These are phyloP conservation scores for Populus hybrid DNA, from an alignment of 441 rosid genomes.

Conservation along the genomic window DNA sequence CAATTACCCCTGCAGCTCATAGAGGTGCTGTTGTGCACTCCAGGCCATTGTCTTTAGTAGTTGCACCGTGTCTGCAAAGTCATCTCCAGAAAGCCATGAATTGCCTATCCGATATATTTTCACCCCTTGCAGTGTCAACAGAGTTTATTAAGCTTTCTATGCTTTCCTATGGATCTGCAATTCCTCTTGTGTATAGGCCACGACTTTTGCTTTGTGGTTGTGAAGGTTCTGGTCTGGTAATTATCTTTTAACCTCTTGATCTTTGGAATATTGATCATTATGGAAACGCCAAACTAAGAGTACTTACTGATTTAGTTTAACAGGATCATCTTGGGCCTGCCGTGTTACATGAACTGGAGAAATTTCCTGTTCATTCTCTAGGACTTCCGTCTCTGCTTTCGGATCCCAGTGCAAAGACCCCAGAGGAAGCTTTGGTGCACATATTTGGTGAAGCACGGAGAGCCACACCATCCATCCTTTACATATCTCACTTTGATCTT, in stretches of 20 bases:
- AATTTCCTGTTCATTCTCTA: slow-evolving; percentile 93
- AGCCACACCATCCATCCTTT: slow-evolving; percentile 92
- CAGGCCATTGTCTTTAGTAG: slow-evolving; percentile 90
- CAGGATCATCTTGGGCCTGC: slow-evolving; percentile 99
- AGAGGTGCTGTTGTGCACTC: slow-evolving; percentile 96
- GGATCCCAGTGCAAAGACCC: slow-evolving; percentile 98
- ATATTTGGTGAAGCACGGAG: slow-evolving; percentile 99
- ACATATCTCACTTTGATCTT: slow-evolving; percentile 84
- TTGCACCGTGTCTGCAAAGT: slow-evolving; percentile 84
- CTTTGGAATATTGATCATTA: slow-evolving; percentile 13
- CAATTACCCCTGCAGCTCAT: slow-evolving; percentile 98
- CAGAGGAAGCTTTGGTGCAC: slow-evolving; percentile 99
- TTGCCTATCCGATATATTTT: slow-evolving; percentile 68
- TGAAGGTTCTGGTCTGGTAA: slow-evolving; percentile 98
- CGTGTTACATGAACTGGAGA: slow-evolving; percentile 93
- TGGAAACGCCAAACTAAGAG: slow-evolving; percentile 41
- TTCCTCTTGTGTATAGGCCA: slow-evolving; percentile 96
- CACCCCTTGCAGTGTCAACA: slow-evolving; percentile 65
- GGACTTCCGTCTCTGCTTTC: slow-evolving; percentile 99
- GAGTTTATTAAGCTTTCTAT: slow-evolving; percentile 86
- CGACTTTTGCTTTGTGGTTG: slow-evolving; percentile 80
- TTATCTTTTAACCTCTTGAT: slow-evolving; percentile 32
- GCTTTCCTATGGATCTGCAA: slow-evolving; percentile 92
- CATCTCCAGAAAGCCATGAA: slow-evolving; percentile 80
- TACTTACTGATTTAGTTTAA: slow-evolving; percentile 74